Percentiles rank a stretch among this genome's conserved stretches.
Conservation (phyloP, 306 rosid genomes). For the Quercus aquifolioides region DNA sequence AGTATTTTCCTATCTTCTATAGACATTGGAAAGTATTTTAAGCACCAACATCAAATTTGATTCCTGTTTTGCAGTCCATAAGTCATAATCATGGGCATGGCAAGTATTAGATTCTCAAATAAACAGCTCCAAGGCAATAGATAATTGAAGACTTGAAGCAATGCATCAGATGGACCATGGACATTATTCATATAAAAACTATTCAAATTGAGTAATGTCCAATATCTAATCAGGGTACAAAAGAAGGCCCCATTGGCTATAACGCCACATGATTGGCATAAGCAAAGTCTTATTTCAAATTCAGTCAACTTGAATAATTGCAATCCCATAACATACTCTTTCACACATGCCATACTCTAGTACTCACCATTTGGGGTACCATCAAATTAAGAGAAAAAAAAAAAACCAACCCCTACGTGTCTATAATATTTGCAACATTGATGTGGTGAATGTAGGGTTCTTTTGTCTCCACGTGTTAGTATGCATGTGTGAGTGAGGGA, state of each 20-base stretch:
- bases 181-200: background rate
- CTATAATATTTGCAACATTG: no score
- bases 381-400: background rate
- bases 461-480: no score
- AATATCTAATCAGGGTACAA: background rate
- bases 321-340: background rate
- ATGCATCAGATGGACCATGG: background rate
- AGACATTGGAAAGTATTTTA: background rate
- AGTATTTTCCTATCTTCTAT: background rate
- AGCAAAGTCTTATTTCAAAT: background rate
- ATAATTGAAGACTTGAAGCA: conserved; percentile 9
- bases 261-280: background rate
- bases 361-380: conserved; percentile 9
- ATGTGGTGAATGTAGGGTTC: no score
- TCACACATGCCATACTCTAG: background rate
- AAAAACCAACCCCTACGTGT: background rate
- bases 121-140: conserved; percentile 16
- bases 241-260: background rate
- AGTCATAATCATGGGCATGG: background rate
- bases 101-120: background rate
- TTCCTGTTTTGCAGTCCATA: background rate
- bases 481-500: no score
- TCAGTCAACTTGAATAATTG: background rate
- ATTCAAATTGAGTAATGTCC: background rate
- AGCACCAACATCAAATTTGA: background rate